Evolutionary conservation across 1,284 basidiomycete genomes (phyloP).

Genomic region (Vanrija humicola): DNA sequence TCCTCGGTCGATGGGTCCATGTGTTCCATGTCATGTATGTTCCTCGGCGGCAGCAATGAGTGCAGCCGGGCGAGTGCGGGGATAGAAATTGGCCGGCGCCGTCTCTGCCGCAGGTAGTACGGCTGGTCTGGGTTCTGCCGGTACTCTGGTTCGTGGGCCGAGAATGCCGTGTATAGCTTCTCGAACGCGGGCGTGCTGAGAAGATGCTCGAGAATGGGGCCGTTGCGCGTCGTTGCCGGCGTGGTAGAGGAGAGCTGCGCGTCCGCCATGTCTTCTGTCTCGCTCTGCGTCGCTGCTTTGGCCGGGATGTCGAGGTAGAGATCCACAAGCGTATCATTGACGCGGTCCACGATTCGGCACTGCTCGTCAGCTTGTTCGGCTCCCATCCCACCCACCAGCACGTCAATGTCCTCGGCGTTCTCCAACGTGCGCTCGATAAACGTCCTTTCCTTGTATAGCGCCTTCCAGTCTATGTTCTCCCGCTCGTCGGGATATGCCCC

Average conservation of each 20-base stretch:
- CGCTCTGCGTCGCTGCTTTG: neutral
- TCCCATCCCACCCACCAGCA: conserved; percentile 19
- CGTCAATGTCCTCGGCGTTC: conserved; percentile 10
- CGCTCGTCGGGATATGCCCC: conserved; percentile 7
- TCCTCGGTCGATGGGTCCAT: conserved; percentile 15
- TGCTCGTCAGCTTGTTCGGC: conserved; percentile 3
- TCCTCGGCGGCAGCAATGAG: conserved; percentile 17
- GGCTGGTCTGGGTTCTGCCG: conserved; percentile 11
- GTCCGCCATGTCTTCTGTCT: neutral
- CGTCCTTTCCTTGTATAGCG: conserved; percentile 26
- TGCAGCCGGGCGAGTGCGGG: conserved; percentile 29
- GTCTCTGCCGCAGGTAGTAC: conserved; percentile 13
- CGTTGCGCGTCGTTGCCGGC: conserved; percentile 12
- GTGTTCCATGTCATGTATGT: neutral
- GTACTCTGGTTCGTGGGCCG: neutral
- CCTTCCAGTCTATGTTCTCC: conserved; percentile 27
- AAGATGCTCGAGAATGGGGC: conserved; percentile 13
- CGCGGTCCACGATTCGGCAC: conserved; percentile 20
- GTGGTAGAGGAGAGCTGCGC: conserved; percentile 7
- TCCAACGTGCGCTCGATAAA: conserved; percentile 25
- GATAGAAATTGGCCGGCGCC: conserved; percentile 10
- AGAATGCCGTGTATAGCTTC: conserved; percentile 19
- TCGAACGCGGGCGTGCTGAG: conserved; percentile 24
- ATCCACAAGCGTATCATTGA: conserved; percentile 25
- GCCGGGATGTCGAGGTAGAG: conserved; percentile 32